These are phyloP conservation scores for Nakaseomyces uthaithaninus DNA, from an alignment of 1,139 yeast genomes.

Conservation along the genomic window DNA sequence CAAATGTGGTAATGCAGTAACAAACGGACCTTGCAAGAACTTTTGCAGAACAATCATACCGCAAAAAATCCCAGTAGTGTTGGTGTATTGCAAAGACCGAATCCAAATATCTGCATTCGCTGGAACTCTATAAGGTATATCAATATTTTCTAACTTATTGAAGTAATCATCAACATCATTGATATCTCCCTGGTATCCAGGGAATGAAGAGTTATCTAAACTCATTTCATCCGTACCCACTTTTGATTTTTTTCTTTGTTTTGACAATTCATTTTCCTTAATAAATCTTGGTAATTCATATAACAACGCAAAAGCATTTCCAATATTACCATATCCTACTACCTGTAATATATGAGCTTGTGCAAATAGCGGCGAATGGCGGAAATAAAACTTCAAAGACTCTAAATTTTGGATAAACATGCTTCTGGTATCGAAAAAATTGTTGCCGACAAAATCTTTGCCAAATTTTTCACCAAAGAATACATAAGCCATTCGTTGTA, in stretches of 20 bases:
- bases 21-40: conserved; percentile 61
- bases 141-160: conserved; percentile 13
- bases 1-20: conserved; percentile 61
- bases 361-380: conserved; percentile 67
- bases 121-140: conserved; percentile 20
- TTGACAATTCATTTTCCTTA: conserved; percentile 61
- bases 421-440: conserved; percentile 41
- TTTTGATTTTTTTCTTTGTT: conserved; percentile 51
- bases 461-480: conserved; percentile 8
- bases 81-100: conserved; percentile 44
- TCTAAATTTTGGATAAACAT: conserved; percentile 43
- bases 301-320: conserved; percentile 64
- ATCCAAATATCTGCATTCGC: conserved; percentile 46
- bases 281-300: conserved; percentile 64
- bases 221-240: conserved; percentile 9
- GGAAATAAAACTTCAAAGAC: conserved; percentile 64
- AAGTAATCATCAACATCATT: conserved; percentile 22
- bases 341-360: conserved; percentile 64
- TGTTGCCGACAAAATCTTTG: conserved; percentile 4
- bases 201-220: conserved; percentile 3
- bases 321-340: conserved; percentile 68
- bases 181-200: conserved; percentile 22
- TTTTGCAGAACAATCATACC: conserved; percentile 57
- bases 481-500: conserved; percentile 44
- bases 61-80: conserved; percentile 58